Percentiles rank a stretch among this genome's conserved stretches.
phyloP scores from a whole-genome alignment of 108 stramenopile species.

The Conticribra weissflogii region DNA sequence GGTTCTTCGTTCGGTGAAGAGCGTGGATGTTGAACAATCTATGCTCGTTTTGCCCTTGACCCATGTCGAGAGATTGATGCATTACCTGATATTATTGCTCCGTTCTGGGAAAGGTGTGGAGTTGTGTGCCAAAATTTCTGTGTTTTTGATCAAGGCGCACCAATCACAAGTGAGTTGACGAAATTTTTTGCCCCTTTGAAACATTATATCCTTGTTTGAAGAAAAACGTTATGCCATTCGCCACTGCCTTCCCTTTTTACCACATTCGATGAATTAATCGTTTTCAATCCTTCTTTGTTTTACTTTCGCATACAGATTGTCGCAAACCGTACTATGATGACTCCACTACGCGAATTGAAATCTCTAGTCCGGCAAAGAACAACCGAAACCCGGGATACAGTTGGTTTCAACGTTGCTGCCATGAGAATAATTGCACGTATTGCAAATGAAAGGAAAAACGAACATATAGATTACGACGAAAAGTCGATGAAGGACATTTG shows the following conservation, averaged over 20 bases:
- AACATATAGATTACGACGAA: slow-evolving; percentile 25
- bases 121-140: slow-evolving; percentile 68
- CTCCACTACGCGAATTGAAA: slow-evolving; percentile 73
- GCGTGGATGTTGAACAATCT: slow-evolving; percentile 92
- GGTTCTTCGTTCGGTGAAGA: slow-evolving; percentile 82
- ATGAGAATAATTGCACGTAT: slow-evolving; percentile 57
- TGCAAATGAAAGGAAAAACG: slow-evolving; percentile 49
- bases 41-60: slow-evolving; percentile 87
- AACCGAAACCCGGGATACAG: slow-evolving; percentile 66
- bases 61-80: slow-evolving; percentile 75
- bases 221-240: too few species aligned
- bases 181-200: background rate
- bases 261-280: too few species aligned
- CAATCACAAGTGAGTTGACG: slow-evolving; percentile 67
- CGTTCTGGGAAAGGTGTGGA: slow-evolving; percentile 78
- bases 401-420: slow-evolving; percentile 86
- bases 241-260: too few species aligned
- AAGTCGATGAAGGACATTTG: slow-evolving; percentile 51
- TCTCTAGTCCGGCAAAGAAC: slow-evolving; percentile 58
- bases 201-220: too few species aligned
- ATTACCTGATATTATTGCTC: slow-evolving; percentile 73
- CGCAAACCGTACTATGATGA: slow-evolving; percentile 60
- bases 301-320: slow-evolving; percentile 41
- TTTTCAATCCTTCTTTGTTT: slow-evolving; percentile 11
- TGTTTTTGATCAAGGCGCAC: slow-evolving; percentile 81